Conservation (phyloP, 257 asterid genomes). For the Cordia subcordata region DNA sequence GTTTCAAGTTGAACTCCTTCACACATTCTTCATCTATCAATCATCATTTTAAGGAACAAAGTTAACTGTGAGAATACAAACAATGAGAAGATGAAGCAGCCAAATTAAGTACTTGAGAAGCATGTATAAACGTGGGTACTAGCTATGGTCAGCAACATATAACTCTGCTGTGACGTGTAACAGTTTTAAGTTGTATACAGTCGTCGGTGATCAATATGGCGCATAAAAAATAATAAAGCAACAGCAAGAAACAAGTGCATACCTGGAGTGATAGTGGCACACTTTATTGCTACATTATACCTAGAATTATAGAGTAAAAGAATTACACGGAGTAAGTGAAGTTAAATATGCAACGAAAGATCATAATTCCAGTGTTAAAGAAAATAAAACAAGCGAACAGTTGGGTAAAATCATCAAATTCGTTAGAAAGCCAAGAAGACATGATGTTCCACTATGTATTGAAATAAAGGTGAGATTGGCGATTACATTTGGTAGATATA, state of each 20-base stretch:
- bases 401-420: too few species aligned
- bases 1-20: constrained; percentile 60
- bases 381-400: too few species aligned
- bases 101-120: not conserved
- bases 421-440: not conserved
- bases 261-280: constrained; percentile 93
- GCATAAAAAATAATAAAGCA: too few species aligned
- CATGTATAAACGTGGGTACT: not conserved
- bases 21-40: constrained; percentile 71
- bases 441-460: not conserved
- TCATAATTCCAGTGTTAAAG: not conserved
- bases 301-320: constrained; percentile 23
- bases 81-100: not conserved
- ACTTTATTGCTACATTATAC: constrained; percentile 81
- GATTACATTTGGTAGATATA: too few species aligned
- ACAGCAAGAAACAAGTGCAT: constrained; percentile 14
- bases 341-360: not conserved
- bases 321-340: not conserved
- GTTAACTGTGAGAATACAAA: not conserved
- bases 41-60: not conserved
- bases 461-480: not conserved
- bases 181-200: too few species aligned
- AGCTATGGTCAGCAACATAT: not conserved
- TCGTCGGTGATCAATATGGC: too few species aligned
- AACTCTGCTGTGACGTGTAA: too few species aligned